These are phyloP conservation scores for Bipolaris sorokiniana DNA, from an alignment of 2,329 filamentous ascomycete genomes.

Conservation along the genomic window DNA sequence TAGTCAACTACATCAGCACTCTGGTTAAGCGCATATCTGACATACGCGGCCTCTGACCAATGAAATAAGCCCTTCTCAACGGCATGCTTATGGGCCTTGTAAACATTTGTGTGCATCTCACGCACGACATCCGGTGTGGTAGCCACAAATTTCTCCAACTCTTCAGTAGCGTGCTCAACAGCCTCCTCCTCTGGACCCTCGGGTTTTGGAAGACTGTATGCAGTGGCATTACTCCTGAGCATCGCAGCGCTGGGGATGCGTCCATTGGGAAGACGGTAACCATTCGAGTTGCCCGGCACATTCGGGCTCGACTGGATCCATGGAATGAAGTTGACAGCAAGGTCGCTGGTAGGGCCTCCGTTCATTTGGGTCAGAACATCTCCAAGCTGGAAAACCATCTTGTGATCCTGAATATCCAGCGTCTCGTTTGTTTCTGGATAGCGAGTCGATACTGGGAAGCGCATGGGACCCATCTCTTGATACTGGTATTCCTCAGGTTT, in stretches of 20 bases:
- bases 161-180: conserved; percentile 28
- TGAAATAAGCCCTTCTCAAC: conserved; percentile 64
- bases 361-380: conserved; percentile 67
- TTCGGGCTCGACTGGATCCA: conserved; percentile 66
- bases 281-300: conserved; percentile 53
- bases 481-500: conserved; percentile 69
- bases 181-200: conserved; percentile 26
- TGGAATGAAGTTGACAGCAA: conserved; percentile 65
- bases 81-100: conserved; percentile 60
- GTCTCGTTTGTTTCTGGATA: conserved; percentile 62
- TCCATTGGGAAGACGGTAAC: conserved; percentile 43
- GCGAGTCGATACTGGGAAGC: conserved; percentile 62
- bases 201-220: conserved; percentile 22
- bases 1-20: conserved; percentile 61
- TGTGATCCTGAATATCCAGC: conserved; percentile 65
- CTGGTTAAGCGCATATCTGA: conserved; percentile 64
- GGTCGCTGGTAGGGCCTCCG: conserved; percentile 51
- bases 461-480: conserved; percentile 71
- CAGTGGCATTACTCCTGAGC: conserved; percentile 35
- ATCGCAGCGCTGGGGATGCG: conserved; percentile 43
- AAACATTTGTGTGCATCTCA: conserved; percentile 57
- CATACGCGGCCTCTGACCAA: conserved; percentile 69
- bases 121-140: conserved; percentile 34
- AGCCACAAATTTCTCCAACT: conserved; percentile 27
- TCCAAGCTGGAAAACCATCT: conserved; percentile 69